These are phyloP conservation scores for Candida taoyuanica DNA, from an alignment of 805 yeast species.

Conservation along the genomic window DNA sequence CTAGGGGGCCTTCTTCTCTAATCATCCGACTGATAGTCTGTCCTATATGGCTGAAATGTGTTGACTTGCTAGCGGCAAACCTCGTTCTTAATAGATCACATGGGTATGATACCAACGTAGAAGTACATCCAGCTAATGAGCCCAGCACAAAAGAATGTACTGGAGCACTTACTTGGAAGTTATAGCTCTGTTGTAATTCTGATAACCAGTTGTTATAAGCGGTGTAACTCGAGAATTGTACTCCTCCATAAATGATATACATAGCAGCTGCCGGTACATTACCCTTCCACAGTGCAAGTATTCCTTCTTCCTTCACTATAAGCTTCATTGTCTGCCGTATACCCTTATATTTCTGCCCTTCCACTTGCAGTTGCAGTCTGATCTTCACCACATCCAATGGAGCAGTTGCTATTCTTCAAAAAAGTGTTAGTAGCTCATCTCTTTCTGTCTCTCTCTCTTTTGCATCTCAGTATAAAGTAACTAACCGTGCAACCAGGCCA, in stretches of 20 bases:
- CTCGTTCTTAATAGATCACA: conserved; percentile 86
- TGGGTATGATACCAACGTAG: conserved; percentile 79
- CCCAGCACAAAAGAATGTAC: conserved; percentile 55
- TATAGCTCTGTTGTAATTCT: conserved; percentile 24
- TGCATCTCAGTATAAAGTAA: conserved; percentile 27
- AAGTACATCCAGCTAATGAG: conserved; percentile 66
- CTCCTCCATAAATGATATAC: conserved; percentile 80
- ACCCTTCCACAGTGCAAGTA: conserved; percentile 88
- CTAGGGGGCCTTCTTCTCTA: conserved; percentile 38
- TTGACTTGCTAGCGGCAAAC: conserved; percentile 62
- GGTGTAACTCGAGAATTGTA: conserved; percentile 75
- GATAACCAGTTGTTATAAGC: conserved; percentile 43
- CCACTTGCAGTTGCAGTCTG: conserved; percentile 57
- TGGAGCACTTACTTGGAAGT: conserved; percentile 20
- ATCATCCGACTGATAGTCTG: conserved; percentile 31
- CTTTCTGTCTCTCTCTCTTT: too few species aligned
- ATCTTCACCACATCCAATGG: conserved; percentile 80
- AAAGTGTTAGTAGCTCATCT: not conserved
- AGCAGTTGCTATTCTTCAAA: conserved; percentile 53
- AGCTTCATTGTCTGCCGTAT: conserved; percentile 34
- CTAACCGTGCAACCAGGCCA: conserved; percentile 37
- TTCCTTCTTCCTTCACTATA: conserved; percentile 60
- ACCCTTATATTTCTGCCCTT: conserved; percentile 31
- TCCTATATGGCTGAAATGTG: conserved; percentile 19
- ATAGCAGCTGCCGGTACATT: conserved; percentile 86